phyloP scores from a whole-genome alignment of 345 rosid species.

The Gossypium raimondii region DNA sequence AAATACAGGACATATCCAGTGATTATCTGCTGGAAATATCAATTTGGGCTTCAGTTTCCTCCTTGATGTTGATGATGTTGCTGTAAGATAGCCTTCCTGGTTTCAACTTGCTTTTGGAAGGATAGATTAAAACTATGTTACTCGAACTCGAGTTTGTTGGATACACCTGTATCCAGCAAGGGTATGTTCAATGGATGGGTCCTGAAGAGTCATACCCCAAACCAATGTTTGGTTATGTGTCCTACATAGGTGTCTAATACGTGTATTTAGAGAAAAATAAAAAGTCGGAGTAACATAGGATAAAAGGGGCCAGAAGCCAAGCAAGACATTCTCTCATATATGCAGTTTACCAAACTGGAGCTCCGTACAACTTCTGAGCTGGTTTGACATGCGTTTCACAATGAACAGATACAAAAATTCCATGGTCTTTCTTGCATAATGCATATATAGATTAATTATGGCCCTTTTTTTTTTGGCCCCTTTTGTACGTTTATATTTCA shows the following conservation, averaged over 20 bases:
- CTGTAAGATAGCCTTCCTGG: conserved; percentile 21
- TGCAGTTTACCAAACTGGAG: conserved; percentile 11
- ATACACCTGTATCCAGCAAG: too few species aligned
- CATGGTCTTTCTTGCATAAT: conserved; percentile 14
- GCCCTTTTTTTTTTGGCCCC: not conserved
- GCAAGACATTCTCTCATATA: conserved; percentile 21
- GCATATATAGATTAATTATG: not conserved
- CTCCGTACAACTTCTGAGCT: not conserved
- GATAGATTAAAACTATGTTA: conserved; percentile 8
- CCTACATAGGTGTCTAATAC: not conserved
- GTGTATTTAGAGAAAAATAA: not conserved
- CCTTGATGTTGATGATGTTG: conserved; percentile 13
- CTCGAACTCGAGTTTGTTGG: not conserved
- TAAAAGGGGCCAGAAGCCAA: conserved; percentile 16
- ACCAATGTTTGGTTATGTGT: too few species aligned
- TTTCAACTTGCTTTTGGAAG: conserved; percentile 19
- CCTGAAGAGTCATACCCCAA: too few species aligned
- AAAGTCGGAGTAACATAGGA: not conserved
- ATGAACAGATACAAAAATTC: conserved; percentile 9
- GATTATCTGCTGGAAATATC: conserved; percentile 17
- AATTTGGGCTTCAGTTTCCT: conserved; percentile 8
- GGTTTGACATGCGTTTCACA: conserved; percentile 7
- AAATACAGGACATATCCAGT: conserved; percentile 12
- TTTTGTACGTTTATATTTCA: conserved; percentile 1
- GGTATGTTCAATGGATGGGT: too few species aligned